Conservation (phyloP, 23 red algal species). For the Gracilaria domingensis region DNA sequence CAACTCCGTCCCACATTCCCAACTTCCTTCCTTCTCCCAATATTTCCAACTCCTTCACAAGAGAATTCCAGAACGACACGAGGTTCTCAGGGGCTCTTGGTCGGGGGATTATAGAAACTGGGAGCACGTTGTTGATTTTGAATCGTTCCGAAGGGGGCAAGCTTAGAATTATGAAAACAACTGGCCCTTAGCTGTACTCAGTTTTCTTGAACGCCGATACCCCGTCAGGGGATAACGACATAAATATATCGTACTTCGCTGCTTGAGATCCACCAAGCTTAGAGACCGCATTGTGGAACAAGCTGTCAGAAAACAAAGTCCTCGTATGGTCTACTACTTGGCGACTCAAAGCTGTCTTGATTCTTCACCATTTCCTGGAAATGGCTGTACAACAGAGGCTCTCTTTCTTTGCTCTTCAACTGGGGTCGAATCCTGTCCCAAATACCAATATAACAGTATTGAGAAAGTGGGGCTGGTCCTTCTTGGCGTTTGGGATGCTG, state of each 20-base stretch:
- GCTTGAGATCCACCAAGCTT: background rate
- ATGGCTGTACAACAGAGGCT: background rate
- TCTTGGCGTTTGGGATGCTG: background rate
- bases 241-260: background rate
- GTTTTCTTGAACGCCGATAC: slow-evolving; percentile 4
- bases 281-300: background rate
- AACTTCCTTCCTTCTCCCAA: background rate
- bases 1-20: slow-evolving; percentile 1
- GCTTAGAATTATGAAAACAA: background rate
- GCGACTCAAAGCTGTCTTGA: background rate
- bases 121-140: background rate
- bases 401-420: background rate
- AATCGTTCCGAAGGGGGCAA: slow-evolving; percentile 20
- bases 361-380: background rate
- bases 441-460: slow-evolving; percentile 12
- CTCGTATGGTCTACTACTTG: background rate
- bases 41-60: background rate
- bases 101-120: background rate
- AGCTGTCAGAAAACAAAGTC: slow-evolving; percentile 10
- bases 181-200: slow-evolving; percentile 17
- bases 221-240: slow-evolving; percentile 11
- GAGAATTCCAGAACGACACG: background rate
- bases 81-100: slow-evolving; percentile 14
- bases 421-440: background rate
- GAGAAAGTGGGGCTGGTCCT: background rate